Conservation (phyloP, 148 eudicot species). For the Vaccinium myrtillus region DNA sequence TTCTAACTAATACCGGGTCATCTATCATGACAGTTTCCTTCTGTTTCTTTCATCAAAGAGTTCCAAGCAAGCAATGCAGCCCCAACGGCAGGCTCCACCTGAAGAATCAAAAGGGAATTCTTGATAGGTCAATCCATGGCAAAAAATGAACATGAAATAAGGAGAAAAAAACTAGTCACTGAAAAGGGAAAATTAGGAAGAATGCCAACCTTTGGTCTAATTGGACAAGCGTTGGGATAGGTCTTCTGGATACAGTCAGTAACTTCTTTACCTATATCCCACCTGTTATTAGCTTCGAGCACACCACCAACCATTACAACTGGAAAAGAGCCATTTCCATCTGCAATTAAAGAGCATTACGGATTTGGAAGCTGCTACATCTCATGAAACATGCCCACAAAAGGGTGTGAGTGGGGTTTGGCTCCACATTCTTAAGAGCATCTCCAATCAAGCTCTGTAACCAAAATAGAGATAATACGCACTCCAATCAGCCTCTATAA, state of each 20-base stretch:
- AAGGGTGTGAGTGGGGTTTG: not conserved
- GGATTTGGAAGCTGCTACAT: slow-evolving; percentile 1
- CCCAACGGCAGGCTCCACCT: slow-evolving; percentile 88
- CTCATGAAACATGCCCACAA: slow-evolving; percentile 8
- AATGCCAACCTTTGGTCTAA: slow-evolving; percentile 66
- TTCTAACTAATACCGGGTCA: slow-evolving; percentile 9
- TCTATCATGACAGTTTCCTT: slow-evolving; percentile 27
- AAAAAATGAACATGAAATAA: not conserved
- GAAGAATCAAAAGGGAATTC: slow-evolving; percentile 13
- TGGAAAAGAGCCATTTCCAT: slow-evolving; percentile 60
- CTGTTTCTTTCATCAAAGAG: slow-evolving; percentile 37
- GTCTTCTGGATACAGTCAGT: slow-evolving; percentile 45
- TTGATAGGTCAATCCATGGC: not conserved
- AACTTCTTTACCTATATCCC: slow-evolving; percentile 72
- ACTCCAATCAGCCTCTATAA: too few species aligned
- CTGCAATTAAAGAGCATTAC: slow-evolving; percentile 45
- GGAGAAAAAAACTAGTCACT: slow-evolving; percentile 1
- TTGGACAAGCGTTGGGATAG: slow-evolving; percentile 59
- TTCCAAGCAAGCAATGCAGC: slow-evolving; percentile 71
- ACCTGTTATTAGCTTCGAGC: slow-evolving; percentile 61
- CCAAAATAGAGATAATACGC: too few species aligned
- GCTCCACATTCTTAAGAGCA: not conserved
- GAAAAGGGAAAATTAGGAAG: not conserved
- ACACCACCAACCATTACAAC: slow-evolving; percentile 88
- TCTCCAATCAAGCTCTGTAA: too few species aligned